Conservation (phyloP, 768 basidiomycete genomes). For the Russula emetica region DNA sequence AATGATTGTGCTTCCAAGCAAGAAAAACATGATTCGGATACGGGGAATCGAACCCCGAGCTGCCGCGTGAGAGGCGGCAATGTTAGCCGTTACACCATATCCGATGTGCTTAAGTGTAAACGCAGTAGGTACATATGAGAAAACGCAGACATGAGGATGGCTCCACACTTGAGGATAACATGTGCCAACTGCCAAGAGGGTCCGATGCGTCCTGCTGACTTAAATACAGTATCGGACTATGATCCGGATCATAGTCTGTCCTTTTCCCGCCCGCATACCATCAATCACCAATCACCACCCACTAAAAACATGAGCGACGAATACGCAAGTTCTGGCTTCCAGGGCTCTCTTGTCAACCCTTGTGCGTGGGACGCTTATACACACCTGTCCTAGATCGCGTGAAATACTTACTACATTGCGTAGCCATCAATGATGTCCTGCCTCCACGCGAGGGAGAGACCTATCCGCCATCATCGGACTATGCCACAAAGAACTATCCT, state of each 20-base stretch:
- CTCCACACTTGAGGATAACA: not conserved
- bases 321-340: slow-evolving; percentile 28
- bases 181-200: not conserved
- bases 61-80: slow-evolving; percentile 41
- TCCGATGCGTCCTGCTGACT: not conserved
- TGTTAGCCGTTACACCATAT: slow-evolving; percentile 41
- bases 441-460: slow-evolving; percentile 13
- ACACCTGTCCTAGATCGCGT: not conserved
- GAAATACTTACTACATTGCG: not conserved
- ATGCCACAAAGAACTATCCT: slow-evolving; percentile 27
- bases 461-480: slow-evolving; percentile 15
- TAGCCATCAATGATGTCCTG: slow-evolving; percentile 14
- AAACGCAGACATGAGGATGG: too few relatives aligned
- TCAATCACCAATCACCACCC: not conserved
- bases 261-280: not conserved
- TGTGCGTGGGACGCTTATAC: slow-evolving; percentile 7
- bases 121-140: too few relatives aligned
- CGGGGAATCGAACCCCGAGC: slow-evolving; percentile 44
- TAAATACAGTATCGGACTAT: not conserved
- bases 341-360: slow-evolving; percentile 23
- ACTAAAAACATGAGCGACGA: slow-evolving; percentile 7
- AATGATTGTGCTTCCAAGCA: not conserved
- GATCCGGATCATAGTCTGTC: not conserved
- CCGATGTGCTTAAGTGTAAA: slow-evolving; percentile 19
- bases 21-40: slow-evolving; percentile 32